phyloP scores from a whole-genome alignment of 1,284 basidiomycete genomes.

The Trametes polyzona region DNA sequence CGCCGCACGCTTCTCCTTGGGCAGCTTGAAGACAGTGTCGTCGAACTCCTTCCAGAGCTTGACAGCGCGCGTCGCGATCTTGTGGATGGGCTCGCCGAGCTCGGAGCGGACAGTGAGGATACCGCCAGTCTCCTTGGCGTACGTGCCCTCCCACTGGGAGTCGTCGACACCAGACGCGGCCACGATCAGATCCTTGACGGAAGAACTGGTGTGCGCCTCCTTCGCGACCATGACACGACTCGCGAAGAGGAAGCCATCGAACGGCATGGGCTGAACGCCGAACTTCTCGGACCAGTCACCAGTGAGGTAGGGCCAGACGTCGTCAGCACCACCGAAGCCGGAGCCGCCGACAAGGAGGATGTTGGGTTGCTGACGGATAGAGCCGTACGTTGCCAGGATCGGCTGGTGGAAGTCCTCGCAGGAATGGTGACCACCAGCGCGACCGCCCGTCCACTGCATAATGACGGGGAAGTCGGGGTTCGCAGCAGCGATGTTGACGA shows the following conservation, averaged over 20 bases:
- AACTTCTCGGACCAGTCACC: constrained; percentile 94
- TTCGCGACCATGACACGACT: constrained; percentile 98
- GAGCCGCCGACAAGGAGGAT: constrained; percentile 94
- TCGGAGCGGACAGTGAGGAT: constrained; percentile 97
- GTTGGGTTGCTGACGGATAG: constrained; percentile 90
- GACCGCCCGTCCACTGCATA: constrained; percentile 98
- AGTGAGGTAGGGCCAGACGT: constrained; percentile 96
- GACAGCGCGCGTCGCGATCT: constrained; percentile 95
- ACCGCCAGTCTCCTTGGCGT: constrained; percentile 92
- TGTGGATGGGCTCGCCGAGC: constrained; percentile 98
- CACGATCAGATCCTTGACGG: constrained; percentile 96
- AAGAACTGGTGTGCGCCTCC: constrained; percentile 93
- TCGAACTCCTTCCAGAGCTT: constrained; percentile 99
- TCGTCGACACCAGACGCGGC: constrained; percentile 94
- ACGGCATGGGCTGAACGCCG: constrained; percentile 95
- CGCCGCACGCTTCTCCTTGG: constrained; percentile 90
- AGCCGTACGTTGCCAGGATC: constrained; percentile 86
- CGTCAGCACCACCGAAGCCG: constrained; percentile 94
- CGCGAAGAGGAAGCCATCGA: constrained; percentile 96
- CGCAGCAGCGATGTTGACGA: constrained; percentile 92
- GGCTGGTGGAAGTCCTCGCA: constrained; percentile 99
- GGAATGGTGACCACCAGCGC: constrained; percentile 98
- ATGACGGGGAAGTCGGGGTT: constrained; percentile 99
- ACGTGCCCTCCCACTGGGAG: constrained; percentile 93
- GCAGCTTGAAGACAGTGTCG: constrained; percentile 91